phyloP scores from a whole-genome alignment of 2,329 filamentous ascomycete genomes.

The Helicocarpus griseus region DNA sequence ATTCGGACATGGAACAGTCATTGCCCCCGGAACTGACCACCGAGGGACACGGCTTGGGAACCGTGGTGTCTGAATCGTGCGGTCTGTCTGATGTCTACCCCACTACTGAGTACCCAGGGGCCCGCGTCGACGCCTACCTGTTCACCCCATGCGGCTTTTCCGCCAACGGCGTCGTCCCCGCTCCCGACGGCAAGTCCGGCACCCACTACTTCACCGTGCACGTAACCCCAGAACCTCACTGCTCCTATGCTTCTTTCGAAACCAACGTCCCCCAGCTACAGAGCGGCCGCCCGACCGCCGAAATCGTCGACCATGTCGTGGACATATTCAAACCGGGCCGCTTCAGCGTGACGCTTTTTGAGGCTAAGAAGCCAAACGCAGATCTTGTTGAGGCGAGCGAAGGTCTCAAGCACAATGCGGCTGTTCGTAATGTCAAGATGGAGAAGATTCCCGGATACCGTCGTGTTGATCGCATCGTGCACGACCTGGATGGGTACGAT shows the following conservation, averaged over 20 bases:
- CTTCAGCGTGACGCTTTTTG: conserved; percentile 94
- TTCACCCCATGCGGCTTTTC: conserved; percentile 97
- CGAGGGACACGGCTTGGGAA: conserved; percentile 87
- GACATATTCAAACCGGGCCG: conserved; percentile 95
- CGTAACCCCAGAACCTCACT: conserved; percentile 92
- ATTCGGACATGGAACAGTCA: conserved; percentile 38
- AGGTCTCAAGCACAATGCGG: conserved; percentile 26
- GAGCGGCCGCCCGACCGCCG: conserved; percentile 75
- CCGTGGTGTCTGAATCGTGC: conserved; percentile 81
- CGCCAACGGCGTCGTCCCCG: conserved; percentile 88
- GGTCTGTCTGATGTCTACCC: conserved; percentile 87
- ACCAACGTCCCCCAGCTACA: conserved; percentile 91
- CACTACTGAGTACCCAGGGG: conserved; percentile 75
- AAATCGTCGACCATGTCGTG: conserved; percentile 89
- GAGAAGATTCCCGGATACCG: conserved; percentile 79
- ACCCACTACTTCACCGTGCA: conserved; percentile 97
- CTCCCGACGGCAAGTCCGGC: conserved; percentile 47
- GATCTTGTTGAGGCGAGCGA: conserved; percentile 25
- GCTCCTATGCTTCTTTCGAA: conserved; percentile 96
- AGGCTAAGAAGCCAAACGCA: conserved; percentile 55
- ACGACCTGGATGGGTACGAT: conserved; percentile 95
- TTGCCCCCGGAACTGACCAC: conserved; percentile 71
- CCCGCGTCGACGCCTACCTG: conserved; percentile 88
- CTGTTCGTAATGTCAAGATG: conserved; percentile 45
- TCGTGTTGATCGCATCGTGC: conserved; percentile 86